Evolutionary conservation across 1,139 yeast species (phyloP).

Genomic region (Zygosaccharomyces sapae): DNA sequence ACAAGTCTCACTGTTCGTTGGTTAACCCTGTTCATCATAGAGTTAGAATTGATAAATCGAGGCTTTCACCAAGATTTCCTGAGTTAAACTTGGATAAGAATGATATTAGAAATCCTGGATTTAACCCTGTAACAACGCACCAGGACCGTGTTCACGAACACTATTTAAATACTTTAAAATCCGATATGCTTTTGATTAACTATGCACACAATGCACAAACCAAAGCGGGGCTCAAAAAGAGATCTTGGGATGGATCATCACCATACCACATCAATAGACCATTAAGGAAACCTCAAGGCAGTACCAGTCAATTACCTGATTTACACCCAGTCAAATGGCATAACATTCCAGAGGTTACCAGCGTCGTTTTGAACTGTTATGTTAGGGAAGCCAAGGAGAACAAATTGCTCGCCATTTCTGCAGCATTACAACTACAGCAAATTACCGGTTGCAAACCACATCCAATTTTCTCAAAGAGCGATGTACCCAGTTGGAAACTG

Average conservation of each 20-base stretch:
- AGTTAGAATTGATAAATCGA: slow-evolving; percentile 67
- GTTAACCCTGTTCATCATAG: slow-evolving; percentile 91
- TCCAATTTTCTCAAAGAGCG: slow-evolving; percentile 67
- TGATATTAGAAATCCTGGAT: slow-evolving; percentile 75
- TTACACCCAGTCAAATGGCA: slow-evolving; percentile 58
- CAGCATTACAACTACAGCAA: slow-evolving; percentile 80
- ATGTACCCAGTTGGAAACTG: slow-evolving; percentile 82
- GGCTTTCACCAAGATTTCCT: slow-evolving; percentile 64
- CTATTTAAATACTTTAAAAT: slow-evolving; percentile 64
- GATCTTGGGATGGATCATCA: slow-evolving; percentile 84
- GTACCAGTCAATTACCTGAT: slow-evolving; percentile 66
- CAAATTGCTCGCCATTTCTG: slow-evolving; percentile 70
- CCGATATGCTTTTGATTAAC: slow-evolving; percentile 73
- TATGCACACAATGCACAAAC: slow-evolving; percentile 58
- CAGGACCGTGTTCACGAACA: slow-evolving; percentile 79
- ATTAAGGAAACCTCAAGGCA: slow-evolving; percentile 58
- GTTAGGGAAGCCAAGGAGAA: slow-evolving; percentile 71
- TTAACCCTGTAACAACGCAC: slow-evolving; percentile 62
- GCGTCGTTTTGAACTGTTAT: slow-evolving; percentile 69
- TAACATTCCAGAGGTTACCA: slow-evolving; percentile 68
- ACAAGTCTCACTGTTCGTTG: slow-evolving; percentile 70
- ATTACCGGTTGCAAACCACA: slow-evolving; percentile 86
- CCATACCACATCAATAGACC: slow-evolving; percentile 89
- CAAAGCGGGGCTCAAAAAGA: slow-evolving; percentile 61
- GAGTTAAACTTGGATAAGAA: slow-evolving; percentile 61